Percentiles rank a stretch among this genome's conserved stretches.
Conservation (phyloP, 1,139 yeast genomes). For the Nakaseomyces nivariensis region DNA sequence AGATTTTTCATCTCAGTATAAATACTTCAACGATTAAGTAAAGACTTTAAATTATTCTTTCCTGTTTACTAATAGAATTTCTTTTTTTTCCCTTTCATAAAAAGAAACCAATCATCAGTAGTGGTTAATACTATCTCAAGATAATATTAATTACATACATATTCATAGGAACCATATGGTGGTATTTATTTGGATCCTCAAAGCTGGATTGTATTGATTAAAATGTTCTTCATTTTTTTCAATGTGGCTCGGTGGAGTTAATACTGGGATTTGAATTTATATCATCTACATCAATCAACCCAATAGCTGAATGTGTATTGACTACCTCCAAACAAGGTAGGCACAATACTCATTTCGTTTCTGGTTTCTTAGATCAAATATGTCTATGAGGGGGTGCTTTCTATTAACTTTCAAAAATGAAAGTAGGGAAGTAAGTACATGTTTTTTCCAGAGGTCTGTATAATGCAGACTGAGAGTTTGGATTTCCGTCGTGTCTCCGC, state of each 20-base stretch:
- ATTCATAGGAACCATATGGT: slow-evolving; percentile 43
- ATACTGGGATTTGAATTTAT: slow-evolving; percentile 28
- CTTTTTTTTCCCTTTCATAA: slow-evolving; percentile 7
- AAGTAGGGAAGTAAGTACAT: slow-evolving; percentile 20
- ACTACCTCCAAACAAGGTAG: slow-evolving; percentile 36
- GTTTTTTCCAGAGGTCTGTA: slow-evolving; percentile 26
- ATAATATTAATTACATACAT: slow-evolving; percentile 33
- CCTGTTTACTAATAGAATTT: neutral
- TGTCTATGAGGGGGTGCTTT: slow-evolving; percentile 24
- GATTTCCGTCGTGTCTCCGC: slow-evolving; percentile 29
- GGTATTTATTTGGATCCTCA: slow-evolving; percentile 24
- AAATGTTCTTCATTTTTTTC: neutral
- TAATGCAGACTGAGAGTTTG: slow-evolving; percentile 30
- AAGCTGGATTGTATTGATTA: slow-evolving; percentile 3
- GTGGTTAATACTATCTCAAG: slow-evolving; percentile 35
- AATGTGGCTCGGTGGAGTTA: slow-evolving; percentile 16
- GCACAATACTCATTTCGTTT: slow-evolving; percentile 64
- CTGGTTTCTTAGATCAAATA: slow-evolving; percentile 58
- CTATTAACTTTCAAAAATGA: slow-evolving; percentile 1
- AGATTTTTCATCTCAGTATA: neutral
- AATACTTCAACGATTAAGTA: neutral
- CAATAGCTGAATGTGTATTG: slow-evolving; percentile 32
- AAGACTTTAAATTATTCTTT: neutral
- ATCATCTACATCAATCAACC: slow-evolving; percentile 16
- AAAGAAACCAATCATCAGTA: slow-evolving; percentile 31